A percentile compares a stretch with the other conserved stretches of the same genome.
Evolutionary conservation across 331 rosid genomes (phyloP).

Genomic region (Spiraea crenata): DNA sequence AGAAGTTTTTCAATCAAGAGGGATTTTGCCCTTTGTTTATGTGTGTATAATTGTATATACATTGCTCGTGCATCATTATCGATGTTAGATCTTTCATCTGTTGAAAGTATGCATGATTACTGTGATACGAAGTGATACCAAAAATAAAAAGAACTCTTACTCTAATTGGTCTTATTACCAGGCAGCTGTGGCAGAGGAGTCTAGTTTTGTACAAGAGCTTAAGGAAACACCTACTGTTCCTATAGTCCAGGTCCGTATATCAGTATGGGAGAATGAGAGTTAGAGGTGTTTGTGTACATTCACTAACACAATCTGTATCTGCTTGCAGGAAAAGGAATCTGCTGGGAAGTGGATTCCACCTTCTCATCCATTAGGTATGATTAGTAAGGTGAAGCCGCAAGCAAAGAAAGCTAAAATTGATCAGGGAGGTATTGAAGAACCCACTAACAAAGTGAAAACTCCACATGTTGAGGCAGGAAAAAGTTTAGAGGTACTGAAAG

Average conservation of each 20-base stretch:
- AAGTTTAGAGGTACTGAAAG: slow-evolving; percentile 29
- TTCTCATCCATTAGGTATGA: slow-evolving; percentile 51
- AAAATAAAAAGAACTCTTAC: neutral
- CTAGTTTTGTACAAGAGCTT: slow-evolving; percentile 50
- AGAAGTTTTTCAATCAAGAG: neutral
- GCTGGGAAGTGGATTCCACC: slow-evolving; percentile 53
- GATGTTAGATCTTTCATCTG: neutral
- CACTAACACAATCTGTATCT: slow-evolving; percentile 20
- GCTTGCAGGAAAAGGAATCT: slow-evolving; percentile 64
- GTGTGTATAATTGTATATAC: neutral
- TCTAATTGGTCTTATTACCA: slow-evolving; percentile 19
- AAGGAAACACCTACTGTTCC: slow-evolving; percentile 59
- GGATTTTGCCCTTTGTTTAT: neutral
- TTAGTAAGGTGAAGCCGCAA: slow-evolving; percentile 74
- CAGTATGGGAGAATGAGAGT: neutral
- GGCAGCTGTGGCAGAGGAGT: slow-evolving; percentile 77
- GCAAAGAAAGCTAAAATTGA: slow-evolving; percentile 68
- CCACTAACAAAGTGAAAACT: slow-evolving; percentile 22
- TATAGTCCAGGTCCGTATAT: slow-evolving; percentile 23
- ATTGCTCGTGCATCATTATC: neutral
- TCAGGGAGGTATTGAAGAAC: slow-evolving; percentile 35
- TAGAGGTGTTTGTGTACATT: slow-evolving; percentile 6
- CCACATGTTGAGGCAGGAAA: slow-evolving; percentile 25
- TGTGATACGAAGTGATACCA: neutral
- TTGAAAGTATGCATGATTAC: neutral